Percentiles rank a stretch among this genome's conserved stretches.
phyloP scores from a whole-genome alignment of 108 stramenopile species.

The Chaetoceros muelleri region DNA sequence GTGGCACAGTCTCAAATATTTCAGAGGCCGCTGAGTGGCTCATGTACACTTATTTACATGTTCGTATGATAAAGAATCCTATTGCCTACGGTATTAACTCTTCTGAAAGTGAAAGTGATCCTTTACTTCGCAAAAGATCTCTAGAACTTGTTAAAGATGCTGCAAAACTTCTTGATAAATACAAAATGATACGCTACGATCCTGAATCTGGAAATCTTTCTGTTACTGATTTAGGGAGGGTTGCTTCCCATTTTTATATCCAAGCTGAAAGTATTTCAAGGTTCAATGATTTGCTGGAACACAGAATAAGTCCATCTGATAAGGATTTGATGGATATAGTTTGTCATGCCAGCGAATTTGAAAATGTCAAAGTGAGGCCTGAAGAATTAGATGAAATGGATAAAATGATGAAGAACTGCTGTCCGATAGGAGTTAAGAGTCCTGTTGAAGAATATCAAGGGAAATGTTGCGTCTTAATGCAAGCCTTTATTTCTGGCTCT shows the following conservation, averaged over 20 bases:
- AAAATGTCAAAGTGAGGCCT: conserved; percentile 86
- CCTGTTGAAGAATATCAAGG: conserved; percentile 13
- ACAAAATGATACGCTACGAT: conserved; percentile 85
- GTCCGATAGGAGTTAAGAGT: conserved; percentile 47
- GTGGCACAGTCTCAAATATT: conserved; percentile 87
- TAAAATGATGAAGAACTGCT: conserved; percentile 35
- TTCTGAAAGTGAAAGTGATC: conserved; percentile 69
- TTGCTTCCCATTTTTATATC: conserved; percentile 98
- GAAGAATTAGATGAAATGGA: conserved; percentile 90
- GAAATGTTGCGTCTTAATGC: conserved; percentile 88
- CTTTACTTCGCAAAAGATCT: conserved; percentile 39
- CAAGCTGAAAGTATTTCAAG: conserved; percentile 86
- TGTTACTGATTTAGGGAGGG: conserved; percentile 87
- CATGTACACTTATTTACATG: conserved; percentile 93
- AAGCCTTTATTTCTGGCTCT: conserved; percentile 73
- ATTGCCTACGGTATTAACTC: conserved; percentile 86
- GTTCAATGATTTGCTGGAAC: conserved; percentile 80
- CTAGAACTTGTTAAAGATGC: conserved; percentile 74
- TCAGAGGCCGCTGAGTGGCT: conserved; percentile 92
- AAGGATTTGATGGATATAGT: conserved; percentile 74
- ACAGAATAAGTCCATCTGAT: conserved; percentile 51
- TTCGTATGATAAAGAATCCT: conserved; percentile 91
- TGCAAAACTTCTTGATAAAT: conserved; percentile 69
- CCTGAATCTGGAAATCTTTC: conserved; percentile 79
- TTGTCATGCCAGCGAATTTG: conserved; percentile 92